Evolutionary conservation across 805 yeast species (phyloP).

Genomic region (Teunomyces gatunensis): DNA sequence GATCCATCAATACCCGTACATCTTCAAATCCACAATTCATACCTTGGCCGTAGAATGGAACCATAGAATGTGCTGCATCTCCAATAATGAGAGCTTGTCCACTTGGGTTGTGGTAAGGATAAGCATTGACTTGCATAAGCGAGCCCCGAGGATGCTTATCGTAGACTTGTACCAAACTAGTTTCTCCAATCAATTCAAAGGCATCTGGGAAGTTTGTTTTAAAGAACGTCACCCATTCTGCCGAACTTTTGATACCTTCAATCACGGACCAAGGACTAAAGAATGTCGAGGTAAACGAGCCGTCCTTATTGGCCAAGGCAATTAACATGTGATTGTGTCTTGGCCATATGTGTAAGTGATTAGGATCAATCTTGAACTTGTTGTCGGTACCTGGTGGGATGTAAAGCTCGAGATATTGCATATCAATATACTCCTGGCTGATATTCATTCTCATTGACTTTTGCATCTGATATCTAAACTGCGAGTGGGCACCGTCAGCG

Average conservation of each 20-base stretch:
- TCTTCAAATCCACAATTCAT: conserved; percentile 97
- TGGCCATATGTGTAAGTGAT: conserved; percentile 93
- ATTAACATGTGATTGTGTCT: conserved; percentile 82
- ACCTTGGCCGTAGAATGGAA: conserved; percentile 97
- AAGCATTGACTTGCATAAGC: conserved; percentile 68
- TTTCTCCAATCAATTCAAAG: conserved; percentile 59
- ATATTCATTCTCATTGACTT: conserved; percentile 65
- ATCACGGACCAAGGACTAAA: conserved; percentile 77
- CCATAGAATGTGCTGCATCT: conserved; percentile 96
- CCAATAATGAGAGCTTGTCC: conserved; percentile 73
- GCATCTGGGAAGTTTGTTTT: conserved; percentile 71
- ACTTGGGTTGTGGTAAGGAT: conserved; percentile 61
- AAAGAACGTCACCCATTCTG: conserved; percentile 55
- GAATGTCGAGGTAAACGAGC: conserved; percentile 85
- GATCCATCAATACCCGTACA: conserved; percentile 61
- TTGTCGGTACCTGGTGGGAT: conserved; percentile 52
- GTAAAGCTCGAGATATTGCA: conserved; percentile 76
- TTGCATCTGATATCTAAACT: conserved; percentile 67
- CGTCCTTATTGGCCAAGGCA: conserved; percentile 81
- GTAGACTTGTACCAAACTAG: conserved; percentile 49
- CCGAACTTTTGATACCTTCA: conserved; percentile 47
- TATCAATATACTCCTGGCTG: conserved; percentile 75
- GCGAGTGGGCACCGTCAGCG: conserved; percentile 83
- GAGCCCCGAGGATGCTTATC: conserved; percentile 68
- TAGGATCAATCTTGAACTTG: conserved; percentile 57